These are phyloP conservation scores for Hirsutella rhossiliensis DNA, from an alignment of 2,329 filamentous ascomycete species.

Conservation along the genomic window DNA sequence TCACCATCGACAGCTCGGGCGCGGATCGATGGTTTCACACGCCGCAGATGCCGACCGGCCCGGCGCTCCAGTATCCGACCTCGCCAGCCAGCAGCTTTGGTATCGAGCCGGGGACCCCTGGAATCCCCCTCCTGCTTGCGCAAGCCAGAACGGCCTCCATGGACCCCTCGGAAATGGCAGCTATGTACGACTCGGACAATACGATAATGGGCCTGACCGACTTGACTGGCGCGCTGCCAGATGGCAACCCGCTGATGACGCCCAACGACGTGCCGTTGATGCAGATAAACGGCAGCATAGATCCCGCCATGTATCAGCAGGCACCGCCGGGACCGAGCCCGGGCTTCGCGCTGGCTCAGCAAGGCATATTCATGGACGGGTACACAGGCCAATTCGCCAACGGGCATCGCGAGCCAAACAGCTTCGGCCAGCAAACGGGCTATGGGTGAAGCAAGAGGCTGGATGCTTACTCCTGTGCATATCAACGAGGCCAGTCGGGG, in stretches of 20 bases:
- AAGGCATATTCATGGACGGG: slow-evolving; percentile 10
- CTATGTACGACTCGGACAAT: slow-evolving; percentile 11
- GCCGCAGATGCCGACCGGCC: slow-evolving; percentile 2
- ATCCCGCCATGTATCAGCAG: slow-evolving; percentile 10
- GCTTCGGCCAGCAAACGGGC: slow-evolving; percentile 7
- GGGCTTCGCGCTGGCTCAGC: slow-evolving; percentile 10
- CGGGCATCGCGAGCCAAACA: slow-evolving; percentile 4
- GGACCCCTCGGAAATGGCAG: slow-evolving; percentile 6
- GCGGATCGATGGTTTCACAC: slow-evolving; percentile 3
- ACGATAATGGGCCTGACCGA: slow-evolving; percentile 10
- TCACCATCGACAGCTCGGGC: background rate
- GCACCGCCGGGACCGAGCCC: slow-evolving; percentile 5
- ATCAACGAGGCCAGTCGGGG: background rate
- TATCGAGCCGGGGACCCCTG: slow-evolving; percentile 11
- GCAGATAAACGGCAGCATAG: slow-evolving; percentile 5
- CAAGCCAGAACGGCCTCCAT: slow-evolving; percentile 11
- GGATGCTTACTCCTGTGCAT: background rate
- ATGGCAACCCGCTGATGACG: slow-evolving; percentile 4
- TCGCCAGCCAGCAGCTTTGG: slow-evolving; percentile 5
- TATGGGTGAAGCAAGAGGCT: slow-evolving; percentile 2
- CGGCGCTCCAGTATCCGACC: background rate
- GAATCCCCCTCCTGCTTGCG: slow-evolving; percentile 14
- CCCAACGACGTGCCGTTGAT: slow-evolving; percentile 6
- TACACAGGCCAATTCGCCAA: slow-evolving; percentile 8
- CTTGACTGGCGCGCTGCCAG: slow-evolving; percentile 8